Conservation (phyloP, 2,329 filamentous ascomycete species). For the Aspergillus sp. region DNA sequence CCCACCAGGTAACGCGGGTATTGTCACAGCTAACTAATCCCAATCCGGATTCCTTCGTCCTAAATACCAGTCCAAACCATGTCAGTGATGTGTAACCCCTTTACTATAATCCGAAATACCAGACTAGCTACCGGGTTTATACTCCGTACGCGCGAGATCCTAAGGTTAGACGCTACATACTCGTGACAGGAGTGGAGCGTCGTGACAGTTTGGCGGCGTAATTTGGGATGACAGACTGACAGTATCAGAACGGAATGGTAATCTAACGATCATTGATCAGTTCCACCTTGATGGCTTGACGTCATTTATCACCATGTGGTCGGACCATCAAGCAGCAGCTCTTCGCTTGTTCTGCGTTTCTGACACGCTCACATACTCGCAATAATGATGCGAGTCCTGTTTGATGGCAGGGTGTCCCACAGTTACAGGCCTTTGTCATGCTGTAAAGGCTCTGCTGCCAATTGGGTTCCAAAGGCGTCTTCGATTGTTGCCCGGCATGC, state of each 20-base stretch:
- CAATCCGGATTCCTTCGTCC: no score
- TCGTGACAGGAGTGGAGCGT: no score
- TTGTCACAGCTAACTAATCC: no score
- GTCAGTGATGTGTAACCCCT: no score
- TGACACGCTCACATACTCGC: conserved; percentile 3
- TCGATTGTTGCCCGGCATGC: conserved; percentile 1
- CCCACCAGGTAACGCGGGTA: no score
- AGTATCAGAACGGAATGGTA: conserved; percentile 6
- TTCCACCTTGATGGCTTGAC: neutral
- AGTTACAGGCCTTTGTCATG: conserved; percentile 1
- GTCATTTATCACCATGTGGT: neutral
- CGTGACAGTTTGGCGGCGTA: conserved; percentile 6
- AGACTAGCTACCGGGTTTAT: no score
- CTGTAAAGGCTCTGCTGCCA: conserved; percentile 6
- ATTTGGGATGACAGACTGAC: conserved; percentile 2
- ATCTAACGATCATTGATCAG: neutral
- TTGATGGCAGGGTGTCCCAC: conserved; percentile 12
- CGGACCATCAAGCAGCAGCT: conserved; percentile 1
- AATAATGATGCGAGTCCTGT: conserved; percentile 23
- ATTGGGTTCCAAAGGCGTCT: neutral
- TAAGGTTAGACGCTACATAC: no score
- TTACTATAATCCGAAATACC: no score
- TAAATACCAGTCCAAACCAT: no score
- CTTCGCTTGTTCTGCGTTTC: conserved; percentile 1
- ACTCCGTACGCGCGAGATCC: no score